These are phyloP conservation scores for Cajanus cajan DNA, from an alignment of 306 rosid genomes.

Conservation along the genomic window DNA sequence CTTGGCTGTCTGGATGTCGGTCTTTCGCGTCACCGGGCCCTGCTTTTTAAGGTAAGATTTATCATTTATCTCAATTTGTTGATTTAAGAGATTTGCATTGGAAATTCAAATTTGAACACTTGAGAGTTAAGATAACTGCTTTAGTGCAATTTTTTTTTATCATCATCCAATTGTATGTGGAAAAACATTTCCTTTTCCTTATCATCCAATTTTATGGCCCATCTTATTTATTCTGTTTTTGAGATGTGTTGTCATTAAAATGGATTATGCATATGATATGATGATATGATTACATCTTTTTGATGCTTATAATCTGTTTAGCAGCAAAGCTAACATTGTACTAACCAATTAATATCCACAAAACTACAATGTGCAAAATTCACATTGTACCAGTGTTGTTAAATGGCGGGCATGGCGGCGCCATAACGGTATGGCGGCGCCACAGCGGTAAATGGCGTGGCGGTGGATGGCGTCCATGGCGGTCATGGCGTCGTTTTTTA, in stretches of 20 bases:
- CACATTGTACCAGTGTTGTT: too few species aligned
- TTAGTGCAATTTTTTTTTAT: slow-evolving; percentile 3
- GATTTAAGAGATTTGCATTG: not conserved
- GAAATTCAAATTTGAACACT: not conserved
- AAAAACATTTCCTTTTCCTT: not conserved
- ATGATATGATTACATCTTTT: not conserved
- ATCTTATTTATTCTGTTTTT: slow-evolving; percentile 26
- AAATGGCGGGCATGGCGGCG: too few species aligned
- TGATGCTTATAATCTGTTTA: not conserved
- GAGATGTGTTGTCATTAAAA: not conserved
- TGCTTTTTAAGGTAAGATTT: slow-evolving; percentile 79
- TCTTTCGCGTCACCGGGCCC: slow-evolving; percentile 97
- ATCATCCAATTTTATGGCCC: not conserved
- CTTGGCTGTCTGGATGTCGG: slow-evolving; percentile 90
- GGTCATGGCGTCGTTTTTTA: too few species aligned
- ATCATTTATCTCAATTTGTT: slow-evolving; percentile 16
- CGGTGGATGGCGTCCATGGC: too few species aligned
- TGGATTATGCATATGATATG: not conserved
- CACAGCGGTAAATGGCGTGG: too few species aligned
- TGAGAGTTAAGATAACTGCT: not conserved
- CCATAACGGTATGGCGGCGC: too few species aligned
- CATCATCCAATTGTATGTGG: not conserved
- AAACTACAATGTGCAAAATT: not conserved
- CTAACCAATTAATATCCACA: slow-evolving; percentile 5
- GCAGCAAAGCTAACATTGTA: not conserved